phyloP scores from a whole-genome alignment of 495 filamentous ascomycete genomes.

The Darksidea phi region DNA sequence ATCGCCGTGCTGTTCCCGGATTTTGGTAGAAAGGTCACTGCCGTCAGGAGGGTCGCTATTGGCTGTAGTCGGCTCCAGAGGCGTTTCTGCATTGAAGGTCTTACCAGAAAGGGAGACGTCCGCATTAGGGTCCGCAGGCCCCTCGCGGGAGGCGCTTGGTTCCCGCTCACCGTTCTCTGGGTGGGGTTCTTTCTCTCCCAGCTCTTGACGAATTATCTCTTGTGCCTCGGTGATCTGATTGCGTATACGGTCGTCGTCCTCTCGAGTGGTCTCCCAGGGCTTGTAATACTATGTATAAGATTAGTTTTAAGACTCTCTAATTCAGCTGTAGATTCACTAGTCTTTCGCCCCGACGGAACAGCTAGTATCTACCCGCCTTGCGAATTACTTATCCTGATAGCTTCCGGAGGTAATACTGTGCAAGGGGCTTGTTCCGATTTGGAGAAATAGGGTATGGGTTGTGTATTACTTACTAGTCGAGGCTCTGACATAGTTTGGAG shows the following conservation, averaged over 20 bases:
- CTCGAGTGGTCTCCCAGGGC: conserved; percentile 72
- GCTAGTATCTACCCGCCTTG: too few relatives aligned
- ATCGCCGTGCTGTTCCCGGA: conserved; percentile 23
- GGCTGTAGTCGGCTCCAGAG: conserved; percentile 11
- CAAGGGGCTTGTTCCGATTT: conserved; percentile 1
- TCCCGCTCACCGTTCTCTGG: conserved; percentile 14
- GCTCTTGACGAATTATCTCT: conserved; percentile 45
- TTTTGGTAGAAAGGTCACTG: conserved; percentile 15
- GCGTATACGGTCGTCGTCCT: conserved; percentile 61
- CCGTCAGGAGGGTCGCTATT: conserved; percentile 28
- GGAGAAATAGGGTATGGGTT: conserved; percentile 10
- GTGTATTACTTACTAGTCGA: conserved; percentile 62
- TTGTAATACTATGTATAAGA: conserved; percentile 69
- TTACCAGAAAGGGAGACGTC: conserved; percentile 7
- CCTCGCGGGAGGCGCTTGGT: conserved; percentile 7
- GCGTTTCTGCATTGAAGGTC: conserved; percentile 19
- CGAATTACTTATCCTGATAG: too few relatives aligned
- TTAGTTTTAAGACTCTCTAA: conserved; percentile 1
- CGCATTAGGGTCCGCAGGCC: not conserved
- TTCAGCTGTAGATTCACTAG: too few relatives aligned
- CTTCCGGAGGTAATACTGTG: conserved; percentile 27
- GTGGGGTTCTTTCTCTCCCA: conserved; percentile 7
- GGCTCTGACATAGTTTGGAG: conserved; percentile 73
- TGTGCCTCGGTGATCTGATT: conserved; percentile 60
- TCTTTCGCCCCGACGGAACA: too few relatives aligned